A percentile compares a stretch with the other conserved stretches of the same genome.
Evolutionary conservation across 345 rosid genomes (phyloP).

Genomic region (Hibiscus trionum): DNA sequence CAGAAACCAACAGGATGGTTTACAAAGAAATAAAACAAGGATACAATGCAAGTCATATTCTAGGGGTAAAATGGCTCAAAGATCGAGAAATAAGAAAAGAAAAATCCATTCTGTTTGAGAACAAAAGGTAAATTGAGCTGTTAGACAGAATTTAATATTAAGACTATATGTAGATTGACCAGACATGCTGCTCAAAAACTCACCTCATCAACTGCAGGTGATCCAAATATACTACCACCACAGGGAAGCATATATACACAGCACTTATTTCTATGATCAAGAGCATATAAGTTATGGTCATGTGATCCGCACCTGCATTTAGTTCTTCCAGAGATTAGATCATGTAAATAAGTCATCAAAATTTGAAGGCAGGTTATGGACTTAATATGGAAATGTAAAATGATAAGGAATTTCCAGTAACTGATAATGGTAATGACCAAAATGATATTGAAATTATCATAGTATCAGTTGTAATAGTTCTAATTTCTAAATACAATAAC

Average conservation of each 20-base stretch:
- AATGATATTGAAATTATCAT: not conserved
- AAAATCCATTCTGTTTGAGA: not conserved
- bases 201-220: slow-evolving; percentile 90
- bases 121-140: not conserved
- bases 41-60: not conserved
- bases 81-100: not conserved
- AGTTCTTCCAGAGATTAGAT: slow-evolving; percentile 9
- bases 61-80: not conserved
- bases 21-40: not conserved
- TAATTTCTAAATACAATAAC: not conserved
- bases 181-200: not conserved
- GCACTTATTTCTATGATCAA: slow-evolving; percentile 56
- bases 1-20: not conserved
- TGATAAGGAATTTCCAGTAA: not conserved
- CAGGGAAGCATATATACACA: slow-evolving; percentile 67
- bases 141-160: not conserved
- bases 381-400: not conserved
- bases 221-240: slow-evolving; percentile 89
- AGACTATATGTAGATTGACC: not conserved
- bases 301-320: slow-evolving; percentile 89
- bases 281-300: slow-evolving; percentile 79
- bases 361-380: not conserved
- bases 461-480: not conserved
- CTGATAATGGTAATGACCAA: not conserved
- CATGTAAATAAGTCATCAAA: slow-evolving; percentile 4